Conservation (phyloP, 139 green algal genomes). For the Chlamydomonas sp. region DNA sequence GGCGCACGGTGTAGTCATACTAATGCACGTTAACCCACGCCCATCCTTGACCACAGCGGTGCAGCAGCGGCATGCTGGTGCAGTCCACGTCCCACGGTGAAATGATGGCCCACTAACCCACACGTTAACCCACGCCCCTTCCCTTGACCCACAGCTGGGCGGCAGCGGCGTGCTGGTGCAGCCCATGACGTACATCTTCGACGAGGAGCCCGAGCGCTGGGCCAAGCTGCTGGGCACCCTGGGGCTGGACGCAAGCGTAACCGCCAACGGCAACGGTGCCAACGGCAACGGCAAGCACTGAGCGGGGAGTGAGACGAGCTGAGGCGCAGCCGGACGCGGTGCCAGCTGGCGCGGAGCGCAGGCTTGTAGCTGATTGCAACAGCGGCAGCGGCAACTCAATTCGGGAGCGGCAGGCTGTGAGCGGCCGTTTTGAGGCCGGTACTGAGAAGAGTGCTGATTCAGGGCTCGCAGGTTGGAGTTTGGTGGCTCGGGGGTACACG, state of each 20-base stretch:
- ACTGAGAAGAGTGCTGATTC: too few relatives aligned
- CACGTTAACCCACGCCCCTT: not conserved
- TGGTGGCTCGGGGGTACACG: too few relatives aligned
- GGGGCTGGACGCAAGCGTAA: constrained; percentile 37
- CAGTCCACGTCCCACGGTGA: constrained; percentile 91
- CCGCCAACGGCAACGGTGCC: constrained; percentile 14
- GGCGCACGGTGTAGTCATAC: constrained; percentile 75
- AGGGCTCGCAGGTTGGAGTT: too few relatives aligned
- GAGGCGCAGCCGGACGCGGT: too few relatives aligned
- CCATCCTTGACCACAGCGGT: constrained; percentile 56
- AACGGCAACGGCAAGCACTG: not conserved
- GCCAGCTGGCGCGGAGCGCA: too few relatives aligned
- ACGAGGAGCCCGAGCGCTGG: constrained; percentile 95
- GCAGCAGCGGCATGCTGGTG: constrained; percentile 93
- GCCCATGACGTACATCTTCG: constrained; percentile 99
- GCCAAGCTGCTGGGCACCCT: constrained; percentile 76
- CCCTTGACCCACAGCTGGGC: constrained; percentile 67
- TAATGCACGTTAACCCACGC: too few relatives aligned
- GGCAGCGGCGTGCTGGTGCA: constrained; percentile 95
- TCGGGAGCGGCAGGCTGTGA: too few relatives aligned
- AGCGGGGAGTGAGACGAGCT: not conserved
- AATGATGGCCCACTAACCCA: too few relatives aligned
- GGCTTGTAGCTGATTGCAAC: too few relatives aligned
- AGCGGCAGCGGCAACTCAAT: too few relatives aligned
- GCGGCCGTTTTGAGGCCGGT: too few relatives aligned